phyloP scores from a whole-genome alignment of 1,284 basidiomycete genomes.

The Exobasidium cylindrosporum region DNA sequence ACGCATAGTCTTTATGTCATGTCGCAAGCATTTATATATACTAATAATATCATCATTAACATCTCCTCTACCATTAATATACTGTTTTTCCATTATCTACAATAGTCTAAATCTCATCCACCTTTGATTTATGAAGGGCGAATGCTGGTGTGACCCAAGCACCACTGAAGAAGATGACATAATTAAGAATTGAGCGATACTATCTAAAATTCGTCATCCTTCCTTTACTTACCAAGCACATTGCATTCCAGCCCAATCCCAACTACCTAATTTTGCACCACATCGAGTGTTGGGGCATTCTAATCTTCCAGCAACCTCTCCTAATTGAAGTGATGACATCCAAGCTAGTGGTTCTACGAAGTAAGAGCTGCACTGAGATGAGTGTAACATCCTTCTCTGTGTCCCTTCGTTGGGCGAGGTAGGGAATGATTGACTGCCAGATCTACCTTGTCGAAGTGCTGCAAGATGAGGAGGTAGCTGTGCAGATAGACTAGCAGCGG shows the following conservation, averaged over 20 bases:
- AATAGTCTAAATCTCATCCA: constrained; percentile 71
- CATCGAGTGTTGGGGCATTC: constrained; percentile 87
- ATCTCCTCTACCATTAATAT: background rate
- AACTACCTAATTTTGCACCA: constrained; percentile 84
- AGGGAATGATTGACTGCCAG: too few relatives aligned
- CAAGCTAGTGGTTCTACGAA: constrained; percentile 96
- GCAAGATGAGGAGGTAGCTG: constrained; percentile 42
- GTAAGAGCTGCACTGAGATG: constrained; percentile 81
- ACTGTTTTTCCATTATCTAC: background rate
- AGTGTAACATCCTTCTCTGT: constrained; percentile 28
- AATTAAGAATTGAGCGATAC: background rate
- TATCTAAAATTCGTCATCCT: background rate
- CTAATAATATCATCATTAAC: constrained; percentile 4
- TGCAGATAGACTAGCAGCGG: constrained; percentile 33
- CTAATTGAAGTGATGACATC: constrained; percentile 81
- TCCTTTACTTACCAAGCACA: constrained; percentile 70
- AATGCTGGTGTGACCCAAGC: constrained; percentile 67
- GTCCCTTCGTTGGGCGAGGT: background rate
- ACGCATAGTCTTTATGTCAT: constrained; percentile 13
- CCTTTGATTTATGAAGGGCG: constrained; percentile 82
- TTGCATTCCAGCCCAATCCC: constrained; percentile 91
- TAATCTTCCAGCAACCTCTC: constrained; percentile 80
- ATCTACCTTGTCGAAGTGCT: constrained; percentile 29
- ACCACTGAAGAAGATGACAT: constrained; percentile 23
- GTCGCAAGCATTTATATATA: too few relatives aligned